A percentile compares a stretch with the other conserved stretches of the same genome.
Conservation (phyloP, 108 stramenopile genomes). For the Mediolabrus comicus region DNA sequence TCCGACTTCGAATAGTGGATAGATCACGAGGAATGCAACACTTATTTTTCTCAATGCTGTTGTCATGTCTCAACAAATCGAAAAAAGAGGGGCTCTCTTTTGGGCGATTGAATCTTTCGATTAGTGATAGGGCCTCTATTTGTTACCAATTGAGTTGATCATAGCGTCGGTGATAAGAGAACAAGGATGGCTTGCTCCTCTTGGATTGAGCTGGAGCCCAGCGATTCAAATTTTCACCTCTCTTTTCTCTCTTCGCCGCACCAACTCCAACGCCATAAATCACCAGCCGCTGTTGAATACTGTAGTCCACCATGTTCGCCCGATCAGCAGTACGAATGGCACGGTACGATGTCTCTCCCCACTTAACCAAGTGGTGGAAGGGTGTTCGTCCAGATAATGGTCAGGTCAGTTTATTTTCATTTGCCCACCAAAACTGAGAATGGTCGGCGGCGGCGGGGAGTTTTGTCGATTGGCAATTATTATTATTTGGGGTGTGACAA, state of each 20-base stretch:
- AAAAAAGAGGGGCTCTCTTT: too few relatives aligned
- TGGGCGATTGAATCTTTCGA: too few relatives aligned
- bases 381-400: constrained; percentile 74
- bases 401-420: constrained; percentile 71
- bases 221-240: constrained; percentile 14
- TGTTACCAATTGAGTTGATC: too few relatives aligned
- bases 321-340: constrained; percentile 35
- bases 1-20: constrained; percentile 11
- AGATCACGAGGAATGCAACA: constrained; percentile 9
- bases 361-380: constrained; percentile 80
- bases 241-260: too few relatives aligned
- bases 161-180: too few relatives aligned
- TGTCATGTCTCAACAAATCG: constrained; percentile 18
- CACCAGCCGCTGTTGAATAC: constrained; percentile 79
- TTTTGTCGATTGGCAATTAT: too few relatives aligned
- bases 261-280: constrained; percentile 56
- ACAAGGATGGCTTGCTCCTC: too few relatives aligned
- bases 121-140: too few relatives aligned
- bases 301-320: constrained; percentile 5
- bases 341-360: constrained; percentile 61
- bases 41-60: neutral
- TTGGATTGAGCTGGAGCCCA: too few relatives aligned
- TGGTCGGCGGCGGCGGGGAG: neutral
- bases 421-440: too few relatives aligned
- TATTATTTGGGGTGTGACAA: too few relatives aligned